Base-by-base conservation (phyloP, 1,284 basidiomycete genomes). In the Amylostereum areolatum region DNA sequence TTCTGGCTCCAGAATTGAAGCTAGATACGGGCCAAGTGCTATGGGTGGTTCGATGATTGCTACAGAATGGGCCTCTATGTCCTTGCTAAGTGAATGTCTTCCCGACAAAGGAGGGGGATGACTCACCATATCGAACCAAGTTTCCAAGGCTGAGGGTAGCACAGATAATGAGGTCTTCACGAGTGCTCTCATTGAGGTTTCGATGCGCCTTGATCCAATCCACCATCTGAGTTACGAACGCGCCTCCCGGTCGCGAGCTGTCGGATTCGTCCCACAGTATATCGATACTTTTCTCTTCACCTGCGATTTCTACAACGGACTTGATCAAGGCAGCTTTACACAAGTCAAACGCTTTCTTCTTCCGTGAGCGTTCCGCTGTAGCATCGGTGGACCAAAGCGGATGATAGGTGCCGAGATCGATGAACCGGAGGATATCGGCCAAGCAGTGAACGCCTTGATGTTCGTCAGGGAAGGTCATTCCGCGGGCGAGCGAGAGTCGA, bases 321-420 rank as follows among this genome's bases (percentile, higher is more conserved):
- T 91, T 90, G 57, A 94, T 83, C 3, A 92, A 70, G 0, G 85
- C 86, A 1, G 84, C 88, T 70, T 96, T 97, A 66, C 88, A 89
- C 29, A 83, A 75, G 51, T 84, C 81, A 51, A 96, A 85, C 0
- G 75, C 73, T 60, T 90, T 90, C 59, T 84, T 75, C 65, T 80
- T 83, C 34, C 67, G 62, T 25, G 57, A 54, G 9, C 59, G 59
- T 46, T 74, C 71, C 12, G 59, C 60, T 1, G 56, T 50, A 5
- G 60, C 49, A 37, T 69, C 65, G 8, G 54, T 49, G 1, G 61
- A 55, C 89, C 89, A 92, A 39, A 79, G 68, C 1, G 76, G 70
- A 2, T 85, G 79, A 55, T 86, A 83, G 37, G 71, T 69, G 5
- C 83, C 87, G 49, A 71, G 66, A 52, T 90, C 85, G 49, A 92